Evolutionary conservation across 495 filamentous ascomycete genomes (phyloP).

Genomic region (Aspergillus baeticus): DNA sequence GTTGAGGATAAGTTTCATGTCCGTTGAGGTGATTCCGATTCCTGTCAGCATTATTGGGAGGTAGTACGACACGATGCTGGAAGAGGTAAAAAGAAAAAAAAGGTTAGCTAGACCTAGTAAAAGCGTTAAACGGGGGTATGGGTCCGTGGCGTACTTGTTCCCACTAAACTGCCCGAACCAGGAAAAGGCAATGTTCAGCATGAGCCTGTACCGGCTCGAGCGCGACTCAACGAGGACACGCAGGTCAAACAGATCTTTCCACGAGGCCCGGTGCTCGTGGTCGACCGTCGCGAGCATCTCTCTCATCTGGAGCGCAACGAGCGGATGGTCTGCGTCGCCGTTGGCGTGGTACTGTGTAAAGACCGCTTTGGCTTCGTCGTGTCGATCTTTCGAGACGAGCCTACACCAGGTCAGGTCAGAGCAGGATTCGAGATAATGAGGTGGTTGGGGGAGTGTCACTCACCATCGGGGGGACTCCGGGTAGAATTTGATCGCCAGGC

Average conservation of each 20-base stretch:
- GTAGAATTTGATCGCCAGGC: constrained; percentile 24
- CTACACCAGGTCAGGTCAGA: no score
- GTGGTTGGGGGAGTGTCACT: no score
- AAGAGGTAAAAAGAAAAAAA: no score
- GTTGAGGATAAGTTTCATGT: constrained; percentile 58
- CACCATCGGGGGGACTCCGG: constrained; percentile 25
- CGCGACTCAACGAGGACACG: constrained; percentile 57
- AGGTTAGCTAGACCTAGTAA: no score
- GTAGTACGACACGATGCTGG: constrained; percentile 33
- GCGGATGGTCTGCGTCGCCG: constrained; percentile 41
- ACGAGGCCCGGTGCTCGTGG: constrained; percentile 38
- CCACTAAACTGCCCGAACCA: constrained; percentile 51
- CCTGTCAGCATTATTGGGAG: constrained; percentile 36
- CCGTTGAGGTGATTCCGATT: constrained; percentile 37
- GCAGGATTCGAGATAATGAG: no score
- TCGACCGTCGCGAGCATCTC: constrained; percentile 54
- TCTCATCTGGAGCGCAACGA: constrained; percentile 56
- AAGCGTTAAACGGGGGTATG: neutral
- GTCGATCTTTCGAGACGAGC: constrained; percentile 43
- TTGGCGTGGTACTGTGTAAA: constrained; percentile 57
- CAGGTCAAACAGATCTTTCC: constrained; percentile 52
- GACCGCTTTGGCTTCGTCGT: constrained; percentile 49
- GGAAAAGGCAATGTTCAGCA: constrained; percentile 56
- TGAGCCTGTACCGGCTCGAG: constrained; percentile 55
- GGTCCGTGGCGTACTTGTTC: constrained; percentile 23